These are phyloP conservation scores for Carex myosuroides DNA, from an alignment of 176 grass and related monocot species.

Conservation along the genomic window DNA sequence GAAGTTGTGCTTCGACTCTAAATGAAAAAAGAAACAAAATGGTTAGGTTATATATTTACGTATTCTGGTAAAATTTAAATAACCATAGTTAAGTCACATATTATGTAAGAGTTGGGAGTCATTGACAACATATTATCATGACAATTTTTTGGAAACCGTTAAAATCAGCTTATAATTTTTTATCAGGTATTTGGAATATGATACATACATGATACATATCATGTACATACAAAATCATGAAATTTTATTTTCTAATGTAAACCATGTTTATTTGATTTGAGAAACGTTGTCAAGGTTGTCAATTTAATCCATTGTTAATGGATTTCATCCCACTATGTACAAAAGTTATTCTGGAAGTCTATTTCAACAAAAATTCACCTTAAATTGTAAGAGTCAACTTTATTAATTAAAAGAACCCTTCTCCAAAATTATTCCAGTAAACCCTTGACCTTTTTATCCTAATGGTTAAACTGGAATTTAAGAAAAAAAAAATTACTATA, in stretches of 20 bases:
- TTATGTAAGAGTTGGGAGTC: neutral
- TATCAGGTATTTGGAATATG: neutral
- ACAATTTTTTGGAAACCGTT: neutral
- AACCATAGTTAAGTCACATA: neutral
- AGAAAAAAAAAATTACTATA: neutral
- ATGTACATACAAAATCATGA: neutral
- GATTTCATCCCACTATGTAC: neutral
- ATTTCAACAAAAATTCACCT: neutral
- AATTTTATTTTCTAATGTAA: neutral
- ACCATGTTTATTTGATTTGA: neutral
- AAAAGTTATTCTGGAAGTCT: neutral
- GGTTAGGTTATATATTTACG: conserved; percentile 4
- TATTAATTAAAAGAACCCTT: neutral
- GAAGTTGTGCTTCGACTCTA: conserved; percentile 31
- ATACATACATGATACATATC: neutral
- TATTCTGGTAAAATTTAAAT: neutral
- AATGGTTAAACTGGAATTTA: neutral
- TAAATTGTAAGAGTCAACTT: neutral
- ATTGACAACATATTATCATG: neutral
- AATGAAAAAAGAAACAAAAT: neutral
- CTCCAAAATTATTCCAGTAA: neutral
- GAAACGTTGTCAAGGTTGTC: neutral
- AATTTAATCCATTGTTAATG: neutral
- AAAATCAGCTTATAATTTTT: neutral
- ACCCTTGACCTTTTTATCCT: neutral